Evolutionary conservation across 768 basidiomycete genomes (phyloP).

Genomic region (Leccinum variicolor): DNA sequence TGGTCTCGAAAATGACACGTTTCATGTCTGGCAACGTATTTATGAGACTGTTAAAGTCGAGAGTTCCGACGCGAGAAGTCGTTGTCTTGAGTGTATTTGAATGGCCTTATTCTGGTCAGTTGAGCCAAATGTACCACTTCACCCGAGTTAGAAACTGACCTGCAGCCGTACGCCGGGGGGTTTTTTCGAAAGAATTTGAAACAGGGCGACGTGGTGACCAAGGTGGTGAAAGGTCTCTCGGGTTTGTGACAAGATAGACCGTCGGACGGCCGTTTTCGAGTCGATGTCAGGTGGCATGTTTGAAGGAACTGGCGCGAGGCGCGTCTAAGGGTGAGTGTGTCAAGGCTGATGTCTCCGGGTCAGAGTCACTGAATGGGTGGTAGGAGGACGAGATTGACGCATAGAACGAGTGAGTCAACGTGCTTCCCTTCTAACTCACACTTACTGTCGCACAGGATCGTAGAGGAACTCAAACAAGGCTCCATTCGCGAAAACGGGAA

Average conservation of each 20-base stretch:
- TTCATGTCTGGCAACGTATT: background rate
- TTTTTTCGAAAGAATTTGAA: conserved; percentile 74
- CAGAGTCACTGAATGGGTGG: background rate
- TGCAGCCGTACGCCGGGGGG: conserved; percentile 57
- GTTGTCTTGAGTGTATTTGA: too few relatives aligned
- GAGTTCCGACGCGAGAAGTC: too few relatives aligned
- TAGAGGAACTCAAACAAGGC: conserved; percentile 54
- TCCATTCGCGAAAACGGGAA: conserved; percentile 60
- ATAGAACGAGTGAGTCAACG: conserved; percentile 59
- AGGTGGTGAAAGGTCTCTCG: conserved; percentile 78
- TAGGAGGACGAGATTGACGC: conserved; percentile 81
- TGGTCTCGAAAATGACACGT: background rate
- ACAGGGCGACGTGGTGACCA: conserved; percentile 75
- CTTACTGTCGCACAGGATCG: conserved; percentile 44
- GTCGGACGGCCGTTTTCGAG: conserved; percentile 67
- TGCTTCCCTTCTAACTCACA: background rate
- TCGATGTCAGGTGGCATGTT: conserved; percentile 65
- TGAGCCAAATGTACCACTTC: conserved; percentile 31
- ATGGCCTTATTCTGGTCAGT: too few relatives aligned
- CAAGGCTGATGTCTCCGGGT: background rate
- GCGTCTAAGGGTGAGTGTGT: conserved; percentile 53
- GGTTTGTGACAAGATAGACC: conserved; percentile 65
- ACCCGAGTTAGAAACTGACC: conserved; percentile 41
- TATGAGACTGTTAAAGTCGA: too few relatives aligned
- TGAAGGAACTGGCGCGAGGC: conserved; percentile 63